Percentiles rank a stretch among this genome's conserved stretches.
Evolutionary conservation across 345 rosid genomes (phyloP).

Genomic region (thale cress (Arabidopsis thaliana)): TAIR10.1 NC_003074.8:21698001-21698500

Average conservation of each 20-base stretch:
- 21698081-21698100: conserved; percentile 58
- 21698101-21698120: conserved; percentile 71
- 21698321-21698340: conserved; percentile 69
- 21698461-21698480: conserved; percentile 89
- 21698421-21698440: conserved; percentile 81
- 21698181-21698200: conserved; percentile 52
- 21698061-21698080: conserved; percentile 40
- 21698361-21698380: conserved; percentile 54
- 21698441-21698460: conserved; percentile 88
- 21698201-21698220: conserved; percentile 37
- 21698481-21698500: conserved; percentile 90
- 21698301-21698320: conserved; percentile 68
- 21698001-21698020: conserved; percentile 62
- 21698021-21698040: conserved; percentile 63
- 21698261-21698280: conserved; percentile 41
- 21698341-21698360: conserved; percentile 59
- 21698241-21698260: conserved; percentile 36
- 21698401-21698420: conserved; percentile 97
- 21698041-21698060: conserved; percentile 48
- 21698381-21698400: conserved; percentile 75
- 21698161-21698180: conserved; percentile 56
- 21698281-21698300: conserved; percentile 70
- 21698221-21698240: conserved; percentile 46
- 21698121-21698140: conserved; percentile 92
- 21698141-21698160: conserved; percentile 67